phyloP scores from a whole-genome alignment of 2,329 filamentous ascomycete genomes.

The Hypoxylon sp. region DNA sequence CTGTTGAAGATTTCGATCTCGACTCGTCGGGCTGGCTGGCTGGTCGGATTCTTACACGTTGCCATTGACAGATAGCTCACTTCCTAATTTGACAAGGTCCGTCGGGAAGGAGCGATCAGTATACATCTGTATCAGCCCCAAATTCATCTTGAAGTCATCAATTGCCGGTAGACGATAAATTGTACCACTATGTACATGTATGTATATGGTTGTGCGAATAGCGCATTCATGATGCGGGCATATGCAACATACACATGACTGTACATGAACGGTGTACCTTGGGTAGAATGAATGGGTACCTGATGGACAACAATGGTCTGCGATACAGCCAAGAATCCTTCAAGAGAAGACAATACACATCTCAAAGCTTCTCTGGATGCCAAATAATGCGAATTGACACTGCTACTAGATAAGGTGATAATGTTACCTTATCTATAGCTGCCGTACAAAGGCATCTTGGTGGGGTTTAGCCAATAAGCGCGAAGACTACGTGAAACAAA shows the following conservation, averaged over 20 bases:
- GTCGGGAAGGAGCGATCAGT: background rate
- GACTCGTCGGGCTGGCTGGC: background rate
- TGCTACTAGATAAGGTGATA: slow-evolving; percentile 10
- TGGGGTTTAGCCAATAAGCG: slow-evolving; percentile 38
- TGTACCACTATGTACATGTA: background rate
- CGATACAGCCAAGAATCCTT: background rate
- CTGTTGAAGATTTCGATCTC: background rate
- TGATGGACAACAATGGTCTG: background rate
- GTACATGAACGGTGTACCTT: too few species aligned
- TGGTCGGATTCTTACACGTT: slow-evolving; percentile 1
- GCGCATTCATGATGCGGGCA: background rate
- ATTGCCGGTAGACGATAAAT: background rate
- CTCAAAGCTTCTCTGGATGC: background rate
- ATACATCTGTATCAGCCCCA: background rate
- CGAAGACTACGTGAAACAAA: slow-evolving; percentile 50
- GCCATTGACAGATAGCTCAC: background rate
- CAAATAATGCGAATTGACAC: background rate
- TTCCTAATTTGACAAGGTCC: background rate
- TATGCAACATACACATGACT: background rate
- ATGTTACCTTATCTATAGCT: slow-evolving; percentile 3
- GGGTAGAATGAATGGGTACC: background rate
- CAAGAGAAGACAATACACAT: background rate
- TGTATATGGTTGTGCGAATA: background rate
- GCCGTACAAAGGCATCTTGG: slow-evolving; percentile 18
- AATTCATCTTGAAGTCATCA: background rate